These are phyloP conservation scores for Funneliformis geosporum DNA, from an alignment of 192 early-diverging fungal genomes.

Conservation along the genomic window DNA sequence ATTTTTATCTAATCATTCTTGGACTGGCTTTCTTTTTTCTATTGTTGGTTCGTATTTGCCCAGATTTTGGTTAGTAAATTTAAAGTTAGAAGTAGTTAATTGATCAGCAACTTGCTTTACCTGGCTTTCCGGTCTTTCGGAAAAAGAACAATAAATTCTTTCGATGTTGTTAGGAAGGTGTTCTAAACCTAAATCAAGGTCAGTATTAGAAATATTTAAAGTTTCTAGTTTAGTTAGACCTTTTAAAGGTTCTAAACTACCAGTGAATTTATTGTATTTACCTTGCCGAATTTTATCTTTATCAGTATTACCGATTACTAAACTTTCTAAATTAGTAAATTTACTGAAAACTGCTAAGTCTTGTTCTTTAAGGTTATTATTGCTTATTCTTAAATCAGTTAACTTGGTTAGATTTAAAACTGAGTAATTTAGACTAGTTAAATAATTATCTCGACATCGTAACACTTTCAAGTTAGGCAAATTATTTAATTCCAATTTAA, in stretches of 20 bases:
- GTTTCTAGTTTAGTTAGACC: not conserved
- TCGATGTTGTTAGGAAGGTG: not conserved
- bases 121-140: not conserved
- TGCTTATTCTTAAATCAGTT: not conserved
- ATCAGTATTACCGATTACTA: not conserved
- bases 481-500: not conserved
- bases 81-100: too few relatives aligned
- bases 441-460: constrained; percentile 1
- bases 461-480: not conserved
- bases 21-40: too few relatives aligned
- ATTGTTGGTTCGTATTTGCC: too few relatives aligned
- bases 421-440: not conserved
- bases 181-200: not conserved
- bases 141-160: not conserved
- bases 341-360: constrained; percentile 5
- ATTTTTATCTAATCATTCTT: too few relatives aligned
- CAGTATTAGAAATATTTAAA: constrained; percentile 4
- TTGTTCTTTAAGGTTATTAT: constrained; percentile 10
- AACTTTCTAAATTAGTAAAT: not conserved
- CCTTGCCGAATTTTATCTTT: not conserved
- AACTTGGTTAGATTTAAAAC: constrained; percentile 3
- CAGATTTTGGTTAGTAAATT: too few relatives aligned
- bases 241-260: constrained; percentile 13
- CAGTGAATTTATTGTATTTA: not conserved
- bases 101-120: too few relatives aligned